A percentile compares a stretch with the other conserved stretches of the same genome.
Conservation (phyloP, 1,284 basidiomycete genomes). For the Hymenochaete sp. region DNA sequence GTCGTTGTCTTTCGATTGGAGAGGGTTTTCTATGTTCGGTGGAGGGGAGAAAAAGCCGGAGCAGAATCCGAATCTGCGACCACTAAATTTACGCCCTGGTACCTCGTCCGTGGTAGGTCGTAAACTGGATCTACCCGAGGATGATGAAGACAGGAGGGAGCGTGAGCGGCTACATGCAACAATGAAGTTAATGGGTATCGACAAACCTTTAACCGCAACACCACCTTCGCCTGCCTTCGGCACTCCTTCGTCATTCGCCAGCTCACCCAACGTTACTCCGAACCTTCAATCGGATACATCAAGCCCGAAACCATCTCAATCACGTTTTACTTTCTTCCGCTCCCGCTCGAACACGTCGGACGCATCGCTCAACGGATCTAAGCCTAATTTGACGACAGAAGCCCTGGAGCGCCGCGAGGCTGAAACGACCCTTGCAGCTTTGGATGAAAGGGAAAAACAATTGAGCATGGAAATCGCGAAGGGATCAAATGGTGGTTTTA, state of each 20-base stretch:
- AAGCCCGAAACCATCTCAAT: constrained; percentile 23
- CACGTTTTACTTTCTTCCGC: constrained; percentile 68
- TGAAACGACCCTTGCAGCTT: constrained; percentile 57
- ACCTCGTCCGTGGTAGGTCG: constrained; percentile 47
- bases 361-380: constrained; percentile 32
- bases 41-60: constrained; percentile 52
- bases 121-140: constrained; percentile 73
- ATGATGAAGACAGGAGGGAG: constrained; percentile 81
- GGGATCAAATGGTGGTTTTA: constrained; percentile 64
- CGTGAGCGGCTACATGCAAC: constrained; percentile 78
- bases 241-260: constrained; percentile 4
- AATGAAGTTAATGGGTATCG: constrained; percentile 88
- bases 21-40: constrained; percentile 59
- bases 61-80: constrained; percentile 46
- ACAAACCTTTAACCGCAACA: constrained; percentile 39
- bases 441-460: constrained; percentile 66
- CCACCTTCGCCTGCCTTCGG: constrained; percentile 32
- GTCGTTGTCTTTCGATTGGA: constrained; percentile 78
- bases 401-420: constrained; percentile 70
- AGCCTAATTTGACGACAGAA: constrained; percentile 55
- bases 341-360: constrained; percentile 33
- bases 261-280: constrained; percentile 26
- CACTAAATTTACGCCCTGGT: constrained; percentile 64
- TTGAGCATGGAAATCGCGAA: constrained; percentile 69
- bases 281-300: constrained; percentile 22